These are phyloP conservation scores for Oxyria digyna DNA, from an alignment of 148 eudicot genomes.

Conservation along the genomic window DNA sequence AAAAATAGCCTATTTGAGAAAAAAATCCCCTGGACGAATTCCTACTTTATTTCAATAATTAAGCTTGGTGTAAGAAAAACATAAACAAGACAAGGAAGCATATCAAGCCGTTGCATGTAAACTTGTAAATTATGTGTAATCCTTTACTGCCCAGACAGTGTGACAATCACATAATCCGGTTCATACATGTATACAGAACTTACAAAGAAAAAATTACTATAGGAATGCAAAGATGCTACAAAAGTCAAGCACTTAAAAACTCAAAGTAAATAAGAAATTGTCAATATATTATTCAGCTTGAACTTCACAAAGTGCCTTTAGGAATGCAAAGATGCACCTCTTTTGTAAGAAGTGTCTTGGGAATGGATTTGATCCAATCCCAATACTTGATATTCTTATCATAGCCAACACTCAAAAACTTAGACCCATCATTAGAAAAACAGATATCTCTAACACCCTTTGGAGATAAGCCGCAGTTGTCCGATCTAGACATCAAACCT, in stretches of 20 bases:
- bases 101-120: neutral
- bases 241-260: neutral
- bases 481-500: too few relatives aligned
- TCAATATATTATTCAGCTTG: constrained; percentile 38
- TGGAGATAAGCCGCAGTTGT: too few relatives aligned
- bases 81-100: neutral
- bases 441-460: too few relatives aligned
- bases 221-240: neutral
- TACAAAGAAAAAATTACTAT: neutral
- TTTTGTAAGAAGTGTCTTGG: too few relatives aligned
- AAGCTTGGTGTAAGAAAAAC: constrained; percentile 33
- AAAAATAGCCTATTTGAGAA: too few relatives aligned
- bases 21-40: too few relatives aligned
- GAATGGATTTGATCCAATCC: too few relatives aligned
- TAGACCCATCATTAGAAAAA: too few relatives aligned
- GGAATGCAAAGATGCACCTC: too few relatives aligned
- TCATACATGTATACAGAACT: neutral
- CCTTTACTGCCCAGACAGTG: neutral
- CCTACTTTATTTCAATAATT: too few relatives aligned
- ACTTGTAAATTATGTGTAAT: neutral
- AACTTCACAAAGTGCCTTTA: constrained; percentile 86
- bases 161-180: neutral
- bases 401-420: too few relatives aligned
- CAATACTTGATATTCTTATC: too few relatives aligned
- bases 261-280: neutral